Conservation (phyloP, 1,284 basidiomycete genomes). For the Thelephora terrestris region DNA sequence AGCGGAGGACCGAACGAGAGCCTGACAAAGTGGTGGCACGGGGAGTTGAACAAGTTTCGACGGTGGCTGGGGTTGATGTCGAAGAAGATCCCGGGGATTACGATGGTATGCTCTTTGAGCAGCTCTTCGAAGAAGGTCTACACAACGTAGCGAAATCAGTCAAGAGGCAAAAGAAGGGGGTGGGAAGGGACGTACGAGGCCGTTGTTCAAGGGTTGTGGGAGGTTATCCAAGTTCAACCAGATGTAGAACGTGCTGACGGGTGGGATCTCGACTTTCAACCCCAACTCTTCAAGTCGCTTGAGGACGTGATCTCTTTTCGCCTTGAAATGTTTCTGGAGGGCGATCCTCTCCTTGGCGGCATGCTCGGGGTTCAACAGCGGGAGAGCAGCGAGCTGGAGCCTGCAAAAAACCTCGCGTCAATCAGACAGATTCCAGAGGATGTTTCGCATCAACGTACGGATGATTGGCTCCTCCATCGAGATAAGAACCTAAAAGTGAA, state of each 20-base stretch:
- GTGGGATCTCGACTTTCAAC: conserved; percentile 68
- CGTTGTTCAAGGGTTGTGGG: conserved; percentile 77
- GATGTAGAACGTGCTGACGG: conserved; percentile 79
- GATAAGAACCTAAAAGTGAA: conserved; percentile 52
- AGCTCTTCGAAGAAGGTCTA: conserved; percentile 93
- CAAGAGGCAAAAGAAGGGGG: background rate
- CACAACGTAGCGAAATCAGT: background rate
- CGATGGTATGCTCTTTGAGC: conserved; percentile 83
- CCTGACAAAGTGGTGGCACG: conserved; percentile 84
- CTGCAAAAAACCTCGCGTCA: conserved; percentile 24
- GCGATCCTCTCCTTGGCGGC: conserved; percentile 66
- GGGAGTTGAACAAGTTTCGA: conserved; percentile 81
- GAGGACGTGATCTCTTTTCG: conserved; percentile 85
- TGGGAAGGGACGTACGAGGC: conserved; percentile 46
- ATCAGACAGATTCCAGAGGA: background rate
- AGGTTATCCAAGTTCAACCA: conserved; percentile 81
- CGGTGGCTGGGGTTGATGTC: conserved; percentile 82
- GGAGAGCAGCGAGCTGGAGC: conserved; percentile 78
- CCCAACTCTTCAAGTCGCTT: conserved; percentile 70
- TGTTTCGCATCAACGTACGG: conserved; percentile 40
- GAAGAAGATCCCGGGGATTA: conserved; percentile 88
- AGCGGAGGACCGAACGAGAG: conserved; percentile 84
- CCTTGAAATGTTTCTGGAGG: conserved; percentile 82
- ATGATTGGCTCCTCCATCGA: conserved; percentile 85
- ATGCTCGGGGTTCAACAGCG: conserved; percentile 62